Base-by-base conservation (phyloP, 768 basidiomycete species). In the Pholiota molesta region DNA sequence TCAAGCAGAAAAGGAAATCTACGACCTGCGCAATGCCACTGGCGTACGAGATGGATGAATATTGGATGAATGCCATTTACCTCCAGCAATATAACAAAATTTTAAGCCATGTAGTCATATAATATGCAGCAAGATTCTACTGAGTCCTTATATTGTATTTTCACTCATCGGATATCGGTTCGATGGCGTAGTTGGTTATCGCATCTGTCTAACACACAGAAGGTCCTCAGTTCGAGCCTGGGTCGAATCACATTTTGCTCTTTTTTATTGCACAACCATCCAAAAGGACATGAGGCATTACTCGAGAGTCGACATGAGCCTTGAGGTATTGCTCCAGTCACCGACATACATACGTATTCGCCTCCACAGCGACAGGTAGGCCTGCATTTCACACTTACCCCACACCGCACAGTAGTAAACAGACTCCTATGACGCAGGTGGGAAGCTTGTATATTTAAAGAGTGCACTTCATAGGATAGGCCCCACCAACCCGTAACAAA, bases 201-300 rank as follows among this genome's bases (percentile, higher is more conserved):
- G 84, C 86, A 86, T 88, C 86, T 86, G 87, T 88, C 86, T 88
- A 86, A 89, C 87, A 88, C 86, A 87, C 86, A 86, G 86, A 86
- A 86, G 86, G 85, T 83, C 86, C 79, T 77, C 85, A 81, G 86
- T 86, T 87, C 85, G 85, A 87, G 71, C 85, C 85, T 81, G 84
- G 83, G 76, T 84, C 83, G 76, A 78, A 70, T 76, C 72, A 79
- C 70, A 69, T 66, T 73, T 69, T 56, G 35, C 2, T 39, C 19
- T 8, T 10, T 9, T 55, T 21, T n/a, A n/a, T 3, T 55, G 37
- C 37, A 35, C 53, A 2, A 21, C 5, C 14, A 6, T 11, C 4
- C 53, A 23, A 7, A n/a, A 33, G 16, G 49, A 52, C 26, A 52
- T 23, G 49, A 51, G 3, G 7, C 21, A 31, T 26, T 21, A 23